Percentiles rank a stretch among this genome's conserved stretches.
Conservation (phyloP, 345 rosid genomes). For the Eucalyptus polybractea region DNA sequence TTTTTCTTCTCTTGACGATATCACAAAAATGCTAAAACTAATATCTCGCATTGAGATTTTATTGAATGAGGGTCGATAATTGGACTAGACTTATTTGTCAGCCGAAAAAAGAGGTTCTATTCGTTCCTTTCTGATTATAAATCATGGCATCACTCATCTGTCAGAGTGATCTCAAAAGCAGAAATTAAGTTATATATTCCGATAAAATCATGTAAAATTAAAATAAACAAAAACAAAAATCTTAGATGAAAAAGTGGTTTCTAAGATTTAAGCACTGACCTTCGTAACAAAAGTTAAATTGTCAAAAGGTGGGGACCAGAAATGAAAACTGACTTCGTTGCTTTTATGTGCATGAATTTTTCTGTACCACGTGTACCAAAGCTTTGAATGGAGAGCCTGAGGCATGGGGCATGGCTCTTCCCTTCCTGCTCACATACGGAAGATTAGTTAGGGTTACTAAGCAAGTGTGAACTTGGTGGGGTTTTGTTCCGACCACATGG, state of each 20-base stretch:
- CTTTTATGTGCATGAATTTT: not conserved
- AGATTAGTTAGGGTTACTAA: not conserved
- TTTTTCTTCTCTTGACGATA: not conserved
- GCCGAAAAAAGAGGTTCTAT: not conserved
- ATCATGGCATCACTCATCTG: not conserved
- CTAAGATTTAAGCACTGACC: not conserved
- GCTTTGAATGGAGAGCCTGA: not conserved
- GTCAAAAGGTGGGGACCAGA: not conserved
- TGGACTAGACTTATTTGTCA: not conserved
- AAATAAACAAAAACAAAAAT: not conserved
- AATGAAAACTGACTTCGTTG: not conserved
- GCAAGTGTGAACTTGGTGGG: not conserved
- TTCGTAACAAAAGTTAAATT: not conserved
- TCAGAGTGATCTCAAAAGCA: not conserved
- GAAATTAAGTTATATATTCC: not conserved
- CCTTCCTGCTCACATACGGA: not conserved
- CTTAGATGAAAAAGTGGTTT: not conserved
- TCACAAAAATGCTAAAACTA: not conserved
- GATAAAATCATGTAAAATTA: not conserved
- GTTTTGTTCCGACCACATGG: not conserved
- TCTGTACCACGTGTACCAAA: not conserved
- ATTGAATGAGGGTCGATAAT: not conserved
- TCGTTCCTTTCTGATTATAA: not conserved
- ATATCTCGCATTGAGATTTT: not conserved
- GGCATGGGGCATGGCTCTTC: not conserved